Conservation (phyloP, 352 stramenopile species). For the Blastocystis sp. region DNA sequence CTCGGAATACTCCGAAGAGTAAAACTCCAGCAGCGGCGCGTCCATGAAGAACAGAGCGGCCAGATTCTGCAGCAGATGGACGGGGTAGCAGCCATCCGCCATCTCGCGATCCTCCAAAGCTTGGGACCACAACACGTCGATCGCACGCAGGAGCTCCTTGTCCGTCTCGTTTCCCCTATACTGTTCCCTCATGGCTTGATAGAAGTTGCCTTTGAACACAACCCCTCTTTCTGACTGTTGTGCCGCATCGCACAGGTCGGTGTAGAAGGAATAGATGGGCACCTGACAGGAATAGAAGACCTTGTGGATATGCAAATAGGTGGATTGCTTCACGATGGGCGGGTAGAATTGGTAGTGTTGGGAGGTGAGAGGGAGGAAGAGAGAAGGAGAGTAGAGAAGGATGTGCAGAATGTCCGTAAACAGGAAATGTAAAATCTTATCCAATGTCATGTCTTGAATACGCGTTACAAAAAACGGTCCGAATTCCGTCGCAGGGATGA, state of each 20-base stretch:
- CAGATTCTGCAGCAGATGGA: neutral
- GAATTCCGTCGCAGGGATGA: neutral
- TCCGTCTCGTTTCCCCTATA: neutral
- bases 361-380: neutral
- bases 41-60: neutral
- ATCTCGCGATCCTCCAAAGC: neutral
- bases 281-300: no score
- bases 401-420: neutral
- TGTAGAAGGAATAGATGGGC: no score
- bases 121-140: neutral
- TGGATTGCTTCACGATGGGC: neutral
- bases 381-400: neutral
- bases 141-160: neutral
- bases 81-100: neutral
- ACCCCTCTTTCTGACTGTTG: neutral
- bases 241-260: no score
- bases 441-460: neutral
- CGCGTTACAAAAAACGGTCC: neutral
- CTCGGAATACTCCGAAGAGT: no score
- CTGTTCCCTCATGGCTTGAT: neutral
- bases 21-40: neutral
- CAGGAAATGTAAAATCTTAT: neutral
- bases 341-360: neutral
- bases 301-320: neutral
- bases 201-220: neutral